Percentiles rank a stretch among this genome's conserved stretches.
phyloP scores from a whole-genome alignment of 495 filamentous ascomycete species.

The Penicillium psychrofluorescens region DNA sequence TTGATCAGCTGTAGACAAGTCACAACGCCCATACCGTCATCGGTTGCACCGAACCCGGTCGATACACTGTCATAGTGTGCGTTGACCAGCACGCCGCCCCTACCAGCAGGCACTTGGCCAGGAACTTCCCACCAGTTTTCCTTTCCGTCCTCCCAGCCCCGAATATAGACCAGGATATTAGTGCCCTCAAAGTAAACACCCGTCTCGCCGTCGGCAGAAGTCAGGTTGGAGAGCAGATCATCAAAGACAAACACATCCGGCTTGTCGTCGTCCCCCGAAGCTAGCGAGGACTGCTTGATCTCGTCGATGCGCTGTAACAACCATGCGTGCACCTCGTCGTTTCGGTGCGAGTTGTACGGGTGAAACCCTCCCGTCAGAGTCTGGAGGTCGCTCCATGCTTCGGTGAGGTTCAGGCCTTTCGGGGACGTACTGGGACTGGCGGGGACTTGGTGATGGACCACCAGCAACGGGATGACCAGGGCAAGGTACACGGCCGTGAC shows the following conservation, averaged over 20 bases:
- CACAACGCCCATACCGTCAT: conserved; percentile 86
- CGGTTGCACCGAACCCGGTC: conserved; percentile 85
- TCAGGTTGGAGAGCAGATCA: conserved; percentile 75
- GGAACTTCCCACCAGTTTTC: conserved; percentile 56
- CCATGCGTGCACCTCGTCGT: conserved; percentile 73
- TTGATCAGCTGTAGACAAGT: conserved; percentile 80
- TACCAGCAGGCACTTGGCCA: conserved; percentile 41
- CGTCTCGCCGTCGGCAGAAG: conserved; percentile 33
- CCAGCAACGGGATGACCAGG: conserved; percentile 59
- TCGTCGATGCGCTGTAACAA: conserved; percentile 62
- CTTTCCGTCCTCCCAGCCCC: conserved; percentile 64
- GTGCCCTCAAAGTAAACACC: conserved; percentile 80
- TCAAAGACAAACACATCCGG: conserved; percentile 61
- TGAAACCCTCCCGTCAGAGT: conserved; percentile 69
- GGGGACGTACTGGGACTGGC: conserved; percentile 51
- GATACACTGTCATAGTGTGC: conserved; percentile 95
- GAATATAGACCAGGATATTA: conserved; percentile 88
- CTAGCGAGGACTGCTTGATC: conserved; percentile 54
- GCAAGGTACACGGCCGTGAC: conserved; percentile 62
- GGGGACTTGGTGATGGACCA: conserved; percentile 71
- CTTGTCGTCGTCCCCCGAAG: conserved; percentile 12
- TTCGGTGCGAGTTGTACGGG: conserved; percentile 78
- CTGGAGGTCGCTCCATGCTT: conserved; percentile 83
- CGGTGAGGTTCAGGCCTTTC: conserved; percentile 63
- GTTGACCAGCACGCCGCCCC: conserved; percentile 82